Percentiles rank a stretch among this genome's conserved stretches.
Evolutionary conservation across 768 basidiomycete genomes (phyloP).

Genomic region (Suillus occidentalis): DNA sequence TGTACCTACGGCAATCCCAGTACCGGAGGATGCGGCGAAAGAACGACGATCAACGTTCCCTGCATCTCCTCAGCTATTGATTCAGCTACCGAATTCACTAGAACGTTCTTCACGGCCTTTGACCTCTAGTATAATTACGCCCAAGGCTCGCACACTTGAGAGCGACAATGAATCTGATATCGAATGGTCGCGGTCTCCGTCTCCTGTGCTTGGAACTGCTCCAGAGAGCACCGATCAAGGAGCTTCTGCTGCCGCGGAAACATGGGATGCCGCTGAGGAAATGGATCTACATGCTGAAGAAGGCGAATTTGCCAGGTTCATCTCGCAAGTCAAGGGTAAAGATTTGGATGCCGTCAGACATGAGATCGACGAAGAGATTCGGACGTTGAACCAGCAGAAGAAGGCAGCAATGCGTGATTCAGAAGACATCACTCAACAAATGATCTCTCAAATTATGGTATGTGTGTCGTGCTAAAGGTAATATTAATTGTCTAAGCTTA

Average conservation of each 20-base stretch:
- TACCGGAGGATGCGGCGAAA: slow-evolving; percentile 17
- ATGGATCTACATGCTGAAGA: slow-evolving; percentile 79
- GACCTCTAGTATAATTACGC: slow-evolving; percentile 8
- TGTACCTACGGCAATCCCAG: slow-evolving; percentile 5
- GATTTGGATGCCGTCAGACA: slow-evolving; percentile 77
- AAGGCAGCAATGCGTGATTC: slow-evolving; percentile 91
- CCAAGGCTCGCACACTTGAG: slow-evolving; percentile 8
- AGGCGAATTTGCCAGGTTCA: slow-evolving; percentile 87
- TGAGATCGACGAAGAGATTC: slow-evolving; percentile 94
- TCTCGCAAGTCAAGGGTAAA: slow-evolving; percentile 88
- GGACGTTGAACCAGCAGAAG: slow-evolving; percentile 73
- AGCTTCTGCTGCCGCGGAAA: slow-evolving; percentile 33
- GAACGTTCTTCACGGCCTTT: slow-evolving; percentile 10
- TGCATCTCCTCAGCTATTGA: slow-evolving; percentile 10
- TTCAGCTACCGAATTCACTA: slow-evolving; percentile 9
- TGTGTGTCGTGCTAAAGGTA: slow-evolving; percentile 16
- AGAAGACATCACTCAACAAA: slow-evolving; percentile 93
- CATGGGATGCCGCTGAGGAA: slow-evolving; percentile 86
- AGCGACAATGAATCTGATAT: slow-evolving; percentile 27
- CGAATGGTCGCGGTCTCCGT: slow-evolving; percentile 43
- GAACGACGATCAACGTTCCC: neutral
- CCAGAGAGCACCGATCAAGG: slow-evolving; percentile 2
- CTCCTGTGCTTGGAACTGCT: slow-evolving; percentile 22
- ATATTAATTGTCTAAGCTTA: slow-evolving; percentile 2
- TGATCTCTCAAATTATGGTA: slow-evolving; percentile 85